Conservation (phyloP, 2,329 filamentous ascomycete species). For the Dothistroma pini region DNA sequence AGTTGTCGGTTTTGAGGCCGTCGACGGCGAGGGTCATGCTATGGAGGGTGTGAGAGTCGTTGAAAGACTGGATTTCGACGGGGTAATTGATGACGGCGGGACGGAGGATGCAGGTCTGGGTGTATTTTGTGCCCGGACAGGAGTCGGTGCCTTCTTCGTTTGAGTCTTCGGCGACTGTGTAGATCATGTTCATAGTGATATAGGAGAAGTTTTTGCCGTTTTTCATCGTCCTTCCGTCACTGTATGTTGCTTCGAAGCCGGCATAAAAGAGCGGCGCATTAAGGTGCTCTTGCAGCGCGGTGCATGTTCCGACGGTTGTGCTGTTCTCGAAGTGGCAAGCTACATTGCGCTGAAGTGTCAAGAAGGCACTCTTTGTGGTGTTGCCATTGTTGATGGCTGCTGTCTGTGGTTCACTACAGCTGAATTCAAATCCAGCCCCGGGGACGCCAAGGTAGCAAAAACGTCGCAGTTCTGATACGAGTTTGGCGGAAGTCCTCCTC, state of each 20-base stretch:
- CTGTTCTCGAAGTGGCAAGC: neutral
- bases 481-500: slow-evolving; percentile 11
- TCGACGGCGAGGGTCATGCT: slow-evolving; percentile 15
- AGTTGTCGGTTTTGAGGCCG: slow-evolving; percentile 5
- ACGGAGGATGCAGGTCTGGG: slow-evolving; percentile 21
- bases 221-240: neutral
- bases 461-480: slow-evolving; percentile 14
- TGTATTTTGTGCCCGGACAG: slow-evolving; percentile 13
- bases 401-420: slow-evolving; percentile 14
- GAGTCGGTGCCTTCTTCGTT: neutral
- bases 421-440: slow-evolving; percentile 24
- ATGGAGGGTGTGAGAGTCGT: slow-evolving; percentile 10
- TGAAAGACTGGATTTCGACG: slow-evolving; percentile 15
- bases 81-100: slow-evolving; percentile 26
- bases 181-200: slow-evolving; percentile 19
- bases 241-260: slow-evolving; percentile 9
- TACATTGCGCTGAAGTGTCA: neutral
- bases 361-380: slow-evolving; percentile 5
- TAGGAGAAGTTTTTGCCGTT: slow-evolving; percentile 6
- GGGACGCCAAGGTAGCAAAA: slow-evolving; percentile 17
- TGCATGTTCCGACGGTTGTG: slow-evolving; percentile 4
- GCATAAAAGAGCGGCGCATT: slow-evolving; percentile 12
- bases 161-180: slow-evolving; percentile 4
- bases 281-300: slow-evolving; percentile 1
- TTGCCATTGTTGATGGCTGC: slow-evolving; percentile 16